These are phyloP conservation scores for Hanseniaspora singularis DNA, from an alignment of 805 yeast genomes.

Conservation along the genomic window DNA sequence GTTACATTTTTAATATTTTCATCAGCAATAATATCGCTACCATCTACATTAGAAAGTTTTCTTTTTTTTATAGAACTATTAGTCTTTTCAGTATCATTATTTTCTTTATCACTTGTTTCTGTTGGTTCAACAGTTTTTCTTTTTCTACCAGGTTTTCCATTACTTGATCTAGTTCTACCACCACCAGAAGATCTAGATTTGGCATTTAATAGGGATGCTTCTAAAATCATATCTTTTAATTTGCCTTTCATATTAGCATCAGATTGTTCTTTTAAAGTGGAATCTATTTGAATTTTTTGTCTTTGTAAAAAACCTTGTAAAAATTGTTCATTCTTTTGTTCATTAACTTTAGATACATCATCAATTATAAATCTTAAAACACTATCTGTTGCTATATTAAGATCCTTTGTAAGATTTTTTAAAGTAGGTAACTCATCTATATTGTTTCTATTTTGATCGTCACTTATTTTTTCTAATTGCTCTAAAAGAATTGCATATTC, in stretches of 20 bases:
- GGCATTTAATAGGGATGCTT: slow-evolving; percentile 66
- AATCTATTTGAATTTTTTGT: background rate
- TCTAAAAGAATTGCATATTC: slow-evolving; percentile 76
- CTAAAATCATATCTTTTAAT: slow-evolving; percentile 59
- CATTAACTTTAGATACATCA: background rate
- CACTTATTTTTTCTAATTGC: slow-evolving; percentile 41
- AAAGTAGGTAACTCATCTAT: slow-evolving; percentile 10
- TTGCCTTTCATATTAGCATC: slow-evolving; percentile 42
- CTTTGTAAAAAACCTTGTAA: slow-evolving; percentile 2
- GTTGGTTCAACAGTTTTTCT: slow-evolving; percentile 16
- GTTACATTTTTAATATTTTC: slow-evolving; percentile 17
- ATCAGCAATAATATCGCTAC: slow-evolving; percentile 9
- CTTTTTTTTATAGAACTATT: too few species aligned
- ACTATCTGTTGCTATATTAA: slow-evolving; percentile 8
- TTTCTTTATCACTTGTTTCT: too few species aligned
- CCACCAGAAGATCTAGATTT: slow-evolving; percentile 31
- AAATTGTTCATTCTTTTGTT: slow-evolving; percentile 8
- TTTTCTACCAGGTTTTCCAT: slow-evolving; percentile 41
- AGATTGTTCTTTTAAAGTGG: background rate
- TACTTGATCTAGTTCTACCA: slow-evolving; percentile 43
- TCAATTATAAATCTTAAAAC: slow-evolving; percentile 1
- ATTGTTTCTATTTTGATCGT: slow-evolving; percentile 1
- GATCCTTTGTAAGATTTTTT: slow-evolving; percentile 9
- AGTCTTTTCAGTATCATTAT: slow-evolving; percentile 20
- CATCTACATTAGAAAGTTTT: slow-evolving; percentile 20